A percentile compares a stretch with the other conserved stretches of the same genome.
Conservation (phyloP, 768 basidiomycete species). For the Suillus subaureus region DNA sequence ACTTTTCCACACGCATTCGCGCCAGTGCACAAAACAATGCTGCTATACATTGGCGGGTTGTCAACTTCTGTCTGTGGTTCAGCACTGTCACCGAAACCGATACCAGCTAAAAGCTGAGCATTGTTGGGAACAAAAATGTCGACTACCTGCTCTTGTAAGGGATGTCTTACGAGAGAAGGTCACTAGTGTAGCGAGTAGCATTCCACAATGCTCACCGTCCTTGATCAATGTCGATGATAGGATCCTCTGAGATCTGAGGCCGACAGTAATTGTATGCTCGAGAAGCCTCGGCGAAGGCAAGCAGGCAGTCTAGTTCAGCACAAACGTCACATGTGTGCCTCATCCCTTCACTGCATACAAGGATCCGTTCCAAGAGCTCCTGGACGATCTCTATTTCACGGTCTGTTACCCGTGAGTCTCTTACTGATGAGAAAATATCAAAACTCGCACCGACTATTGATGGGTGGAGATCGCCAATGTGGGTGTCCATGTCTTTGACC, state of each 20-base stretch:
- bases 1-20: conserved; percentile 97
- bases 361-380: conserved; percentile 67
- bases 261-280: conserved; percentile 64
- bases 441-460: conserved; percentile 66
- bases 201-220: conserved; percentile 56
- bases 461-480: conserved; percentile 89
- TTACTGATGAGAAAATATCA: background rate
- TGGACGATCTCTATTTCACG: conserved; percentile 91
- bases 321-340: conserved; percentile 63
- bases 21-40: conserved; percentile 81
- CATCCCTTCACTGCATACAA: conserved; percentile 58
- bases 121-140: conserved; percentile 90
- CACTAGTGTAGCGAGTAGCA: background rate
- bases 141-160: conserved; percentile 85
- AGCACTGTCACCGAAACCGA: conserved; percentile 40
- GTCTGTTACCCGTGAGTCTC: conserved; percentile 40
- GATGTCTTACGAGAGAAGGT: conserved; percentile 58
- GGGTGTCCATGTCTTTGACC: conserved; percentile 75
- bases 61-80: conserved; percentile 26
- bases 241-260: conserved; percentile 81
- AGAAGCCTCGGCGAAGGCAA: conserved; percentile 78
- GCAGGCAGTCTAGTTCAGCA: conserved; percentile 89
- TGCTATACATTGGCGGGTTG: conserved; percentile 41
- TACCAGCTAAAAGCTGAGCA: conserved; percentile 64
- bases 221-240: conserved; percentile 70